Conservation (phyloP, 495 filamentous ascomycete species). For the Lasiosphaeria ovina region DNA sequence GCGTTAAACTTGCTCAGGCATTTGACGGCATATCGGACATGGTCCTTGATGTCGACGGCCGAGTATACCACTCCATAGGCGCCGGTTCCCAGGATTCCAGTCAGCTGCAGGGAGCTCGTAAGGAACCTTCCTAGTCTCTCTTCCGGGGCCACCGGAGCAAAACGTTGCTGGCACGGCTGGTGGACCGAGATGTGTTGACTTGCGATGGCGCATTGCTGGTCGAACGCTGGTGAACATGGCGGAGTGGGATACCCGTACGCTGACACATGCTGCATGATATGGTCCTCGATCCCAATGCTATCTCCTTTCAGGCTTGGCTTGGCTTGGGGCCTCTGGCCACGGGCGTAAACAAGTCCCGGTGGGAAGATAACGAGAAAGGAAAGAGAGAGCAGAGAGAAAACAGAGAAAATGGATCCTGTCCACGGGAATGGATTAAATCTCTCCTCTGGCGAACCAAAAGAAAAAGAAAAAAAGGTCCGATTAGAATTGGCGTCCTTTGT, state of each 20-base stretch:
- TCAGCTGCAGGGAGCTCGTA: conserved; percentile 78
- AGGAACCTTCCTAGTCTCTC: conserved; percentile 83
- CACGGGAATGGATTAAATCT: conserved; percentile 14
- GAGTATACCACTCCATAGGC: conserved; percentile 97
- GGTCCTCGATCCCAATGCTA: conserved; percentile 34
- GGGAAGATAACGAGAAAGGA: conserved; percentile 4
- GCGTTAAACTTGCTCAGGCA: conserved; percentile 81
- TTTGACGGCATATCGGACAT: conserved; percentile 89
- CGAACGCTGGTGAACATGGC: conserved; percentile 49
- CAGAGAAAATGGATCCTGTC: conserved; percentile 22
- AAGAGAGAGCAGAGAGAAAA: conserved; percentile 19
- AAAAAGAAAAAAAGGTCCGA: conserved; percentile 10
- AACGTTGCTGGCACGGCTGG: conserved; percentile 40
- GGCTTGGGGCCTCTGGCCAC: conserved; percentile 16
- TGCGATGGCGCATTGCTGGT: conserved; percentile 39
- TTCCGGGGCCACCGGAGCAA: conserved; percentile 59
- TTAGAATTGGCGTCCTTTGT: conserved; percentile 6
- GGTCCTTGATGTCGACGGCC: conserved; percentile 81
- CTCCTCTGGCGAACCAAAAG: conserved; percentile 15
- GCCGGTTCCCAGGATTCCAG: conserved; percentile 82
- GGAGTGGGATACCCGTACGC: conserved; percentile 54
- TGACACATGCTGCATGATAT: conserved; percentile 54
- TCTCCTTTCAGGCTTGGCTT: conserved; percentile 29
- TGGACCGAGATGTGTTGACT: conserved; percentile 30
- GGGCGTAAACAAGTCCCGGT: conserved; percentile 16